These are phyloP conservation scores for Pyrus betulifolia DNA, from an alignment of 306 rosid genomes.

Conservation along the genomic window DNA sequence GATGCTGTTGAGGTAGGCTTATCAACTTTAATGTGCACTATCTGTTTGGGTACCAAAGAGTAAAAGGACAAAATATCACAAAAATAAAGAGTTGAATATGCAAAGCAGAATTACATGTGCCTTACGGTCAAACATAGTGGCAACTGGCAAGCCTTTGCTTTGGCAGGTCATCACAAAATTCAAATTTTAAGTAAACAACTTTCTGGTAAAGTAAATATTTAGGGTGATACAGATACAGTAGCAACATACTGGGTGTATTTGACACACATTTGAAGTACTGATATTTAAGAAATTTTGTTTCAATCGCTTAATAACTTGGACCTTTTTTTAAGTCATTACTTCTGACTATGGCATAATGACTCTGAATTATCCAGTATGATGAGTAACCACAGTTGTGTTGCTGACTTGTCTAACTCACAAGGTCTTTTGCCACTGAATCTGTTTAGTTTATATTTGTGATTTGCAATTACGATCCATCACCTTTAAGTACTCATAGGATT, in stretches of 20 bases:
- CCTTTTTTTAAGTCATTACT: neutral
- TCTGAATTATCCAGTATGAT: neutral
- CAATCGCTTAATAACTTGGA: neutral
- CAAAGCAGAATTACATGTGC: neutral
- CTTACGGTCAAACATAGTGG: neutral
- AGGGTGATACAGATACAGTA: neutral
- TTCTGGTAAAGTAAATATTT: neutral
- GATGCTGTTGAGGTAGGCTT: conserved; percentile 86
- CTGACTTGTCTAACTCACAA: neutral
- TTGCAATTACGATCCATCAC: neutral
- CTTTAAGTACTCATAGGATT: neutral
- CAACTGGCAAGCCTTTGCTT: neutral
- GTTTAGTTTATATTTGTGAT: neutral
- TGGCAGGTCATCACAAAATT: neutral
- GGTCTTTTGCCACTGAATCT: neutral
- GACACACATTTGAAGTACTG: neutral
- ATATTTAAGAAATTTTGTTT: neutral
- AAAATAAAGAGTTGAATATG: neutral
- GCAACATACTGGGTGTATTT: neutral
- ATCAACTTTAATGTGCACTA: conserved; percentile 8
- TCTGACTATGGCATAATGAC: neutral
- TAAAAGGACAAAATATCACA: neutral
- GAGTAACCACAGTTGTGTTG: neutral
- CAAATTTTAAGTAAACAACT: neutral
- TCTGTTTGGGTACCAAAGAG: neutral